Conservation (phyloP, 164 flowering plant genomes). For the Houttuynia cordata region DNA sequence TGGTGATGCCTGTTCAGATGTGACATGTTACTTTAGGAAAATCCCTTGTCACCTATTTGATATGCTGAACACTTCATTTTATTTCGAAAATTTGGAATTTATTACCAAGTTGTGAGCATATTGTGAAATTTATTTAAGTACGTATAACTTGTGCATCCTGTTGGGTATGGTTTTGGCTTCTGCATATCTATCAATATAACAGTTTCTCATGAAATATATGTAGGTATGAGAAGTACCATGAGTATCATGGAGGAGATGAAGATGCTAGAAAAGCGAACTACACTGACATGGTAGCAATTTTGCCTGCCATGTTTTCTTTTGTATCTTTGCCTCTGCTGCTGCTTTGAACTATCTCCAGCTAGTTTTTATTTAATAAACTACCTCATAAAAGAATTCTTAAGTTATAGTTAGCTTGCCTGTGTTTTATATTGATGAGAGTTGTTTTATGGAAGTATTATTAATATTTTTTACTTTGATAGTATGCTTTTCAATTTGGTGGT, state of each 20-base stretch:
- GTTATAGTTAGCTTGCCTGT: not conserved
- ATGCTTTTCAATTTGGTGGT: not conserved
- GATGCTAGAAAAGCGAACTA: conserved; percentile 82
- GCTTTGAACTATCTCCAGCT: not conserved
- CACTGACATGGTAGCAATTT: conserved; percentile 72
- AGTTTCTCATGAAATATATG: conserved; percentile 7
- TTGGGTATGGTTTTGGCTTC: not conserved
- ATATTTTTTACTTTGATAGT: not conserved
- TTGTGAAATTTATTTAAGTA: too few relatives aligned
- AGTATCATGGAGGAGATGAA: conserved; percentile 67
- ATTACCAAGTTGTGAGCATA: too few relatives aligned
- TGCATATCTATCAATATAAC: not conserved
- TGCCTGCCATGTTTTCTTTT: not conserved
- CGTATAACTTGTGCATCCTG: not conserved
- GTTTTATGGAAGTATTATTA: not conserved
- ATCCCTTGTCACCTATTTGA: too few relatives aligned
- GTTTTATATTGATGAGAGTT: not conserved
- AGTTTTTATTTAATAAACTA: too few relatives aligned
- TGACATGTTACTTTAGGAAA: too few relatives aligned
- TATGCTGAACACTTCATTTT: too few relatives aligned
- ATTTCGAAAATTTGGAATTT: too few relatives aligned
- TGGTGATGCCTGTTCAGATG: too few relatives aligned
- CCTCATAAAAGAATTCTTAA: too few relatives aligned
- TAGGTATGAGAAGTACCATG: conserved; percentile 99
- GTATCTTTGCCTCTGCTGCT: not conserved